Conservation (phyloP, 441 rosid genomes). For the Gossypium trilobum region DNA sequence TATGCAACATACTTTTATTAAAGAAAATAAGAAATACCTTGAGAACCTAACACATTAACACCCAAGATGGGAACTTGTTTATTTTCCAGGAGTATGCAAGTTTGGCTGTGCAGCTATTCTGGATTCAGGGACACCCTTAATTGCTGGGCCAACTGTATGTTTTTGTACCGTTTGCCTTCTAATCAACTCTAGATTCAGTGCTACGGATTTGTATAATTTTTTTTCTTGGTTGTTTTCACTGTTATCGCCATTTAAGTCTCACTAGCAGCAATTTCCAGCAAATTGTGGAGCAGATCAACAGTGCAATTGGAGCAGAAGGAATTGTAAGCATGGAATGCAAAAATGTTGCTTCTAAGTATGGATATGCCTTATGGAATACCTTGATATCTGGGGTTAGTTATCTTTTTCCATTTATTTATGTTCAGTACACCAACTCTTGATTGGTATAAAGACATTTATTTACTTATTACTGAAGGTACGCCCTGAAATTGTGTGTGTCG, state of each 20-base stretch:
- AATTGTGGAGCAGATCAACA: slow-evolving; percentile 50
- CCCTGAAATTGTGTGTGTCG: slow-evolving; percentile 48
- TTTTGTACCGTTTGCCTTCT: slow-evolving; percentile 10
- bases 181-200: not conserved
- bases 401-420: not conserved
- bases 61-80: not conserved
- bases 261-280: slow-evolving; percentile 26
- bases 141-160: slow-evolving; percentile 61
- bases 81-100: slow-evolving; percentile 38
- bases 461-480: slow-evolving; percentile 28
- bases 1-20: too few relatives aligned
- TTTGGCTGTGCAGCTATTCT: slow-evolving; percentile 42
- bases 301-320: slow-evolving; percentile 53
- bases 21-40: too few relatives aligned
- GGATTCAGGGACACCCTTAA: slow-evolving; percentile 50
- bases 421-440: not conserved
- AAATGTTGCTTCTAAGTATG: slow-evolving; percentile 32
- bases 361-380: slow-evolving; percentile 39
- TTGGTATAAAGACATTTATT: not conserved
- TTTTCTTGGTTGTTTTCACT: not conserved
- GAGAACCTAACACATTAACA: not conserved
- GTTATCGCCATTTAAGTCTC: not conserved
- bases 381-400: slow-evolving; percentile 41
- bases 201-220: not conserved
- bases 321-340: slow-evolving; percentile 45